Evolutionary conservation across 1,284 basidiomycete genomes (phyloP).

Genomic region (Ustilago vetiveriae): DNA sequence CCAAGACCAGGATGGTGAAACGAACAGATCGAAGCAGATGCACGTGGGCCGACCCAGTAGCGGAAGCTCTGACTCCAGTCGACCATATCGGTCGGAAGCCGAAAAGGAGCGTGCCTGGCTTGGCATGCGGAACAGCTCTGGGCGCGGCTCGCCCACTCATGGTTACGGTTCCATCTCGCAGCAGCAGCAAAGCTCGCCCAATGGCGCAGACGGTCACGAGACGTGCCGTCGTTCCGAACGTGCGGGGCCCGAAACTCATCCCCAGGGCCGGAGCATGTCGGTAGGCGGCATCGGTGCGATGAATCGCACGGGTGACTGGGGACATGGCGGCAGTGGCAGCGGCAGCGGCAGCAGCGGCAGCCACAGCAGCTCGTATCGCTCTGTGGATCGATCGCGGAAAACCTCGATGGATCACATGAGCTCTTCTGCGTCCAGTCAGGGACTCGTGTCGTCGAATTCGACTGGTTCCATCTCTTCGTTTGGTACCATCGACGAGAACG

Average conservation of each 20-base stretch:
- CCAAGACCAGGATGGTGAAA: constrained; percentile 1
- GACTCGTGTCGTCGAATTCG: constrained; percentile 10
- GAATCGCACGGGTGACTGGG: constrained; percentile 27
- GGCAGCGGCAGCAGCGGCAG: too few species aligned
- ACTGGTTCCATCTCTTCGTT: constrained; percentile 13
- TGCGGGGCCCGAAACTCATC: constrained; percentile 13
- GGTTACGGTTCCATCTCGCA: constrained; percentile 25
- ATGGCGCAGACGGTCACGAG: not conserved
- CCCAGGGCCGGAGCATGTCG: constrained; percentile 40
- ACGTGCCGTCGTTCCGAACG: constrained; percentile 6
- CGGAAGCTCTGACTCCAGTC: constrained; percentile 9
- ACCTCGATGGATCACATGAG: constrained; percentile 27
- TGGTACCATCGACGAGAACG: constrained; percentile 20
- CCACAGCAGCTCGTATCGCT: not conserved
- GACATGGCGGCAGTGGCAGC: not conserved
- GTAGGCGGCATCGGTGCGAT: constrained; percentile 32
- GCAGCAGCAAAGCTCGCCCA: not conserved
- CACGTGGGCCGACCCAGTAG: not conserved
- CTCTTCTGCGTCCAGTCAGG: constrained; percentile 25
- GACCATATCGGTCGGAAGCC: constrained; percentile 35
- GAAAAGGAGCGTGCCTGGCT: constrained; percentile 46
- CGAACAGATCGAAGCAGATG: constrained; percentile 1
- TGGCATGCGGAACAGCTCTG: constrained; percentile 29
- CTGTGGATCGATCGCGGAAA: constrained; percentile 22
- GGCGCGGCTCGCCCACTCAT: constrained; percentile 16